Conservation (phyloP, 2,329 filamentous ascomycete genomes). For the Calonectria ilicicola region DNA sequence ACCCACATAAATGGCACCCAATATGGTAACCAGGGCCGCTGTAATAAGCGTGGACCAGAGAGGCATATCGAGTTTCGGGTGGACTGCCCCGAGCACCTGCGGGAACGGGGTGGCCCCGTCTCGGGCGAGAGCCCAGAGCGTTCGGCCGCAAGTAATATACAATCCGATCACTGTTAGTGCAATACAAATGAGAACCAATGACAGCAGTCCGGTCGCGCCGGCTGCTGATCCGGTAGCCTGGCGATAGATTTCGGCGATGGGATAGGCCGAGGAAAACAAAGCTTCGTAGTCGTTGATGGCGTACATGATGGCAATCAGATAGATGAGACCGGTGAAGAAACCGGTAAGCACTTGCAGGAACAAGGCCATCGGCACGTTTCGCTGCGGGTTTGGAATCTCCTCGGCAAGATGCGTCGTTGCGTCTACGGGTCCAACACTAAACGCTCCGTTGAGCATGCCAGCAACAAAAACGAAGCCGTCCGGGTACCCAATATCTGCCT, state of each 20-base stretch:
- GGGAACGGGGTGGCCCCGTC: slow-evolving; percentile 53
- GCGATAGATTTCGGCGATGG: slow-evolving; percentile 74
- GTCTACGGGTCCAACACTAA: slow-evolving; percentile 75
- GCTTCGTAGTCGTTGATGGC: slow-evolving; percentile 68
- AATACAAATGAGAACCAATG: slow-evolving; percentile 54
- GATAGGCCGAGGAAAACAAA: slow-evolving; percentile 63
- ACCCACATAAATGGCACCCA: slow-evolving; percentile 76
- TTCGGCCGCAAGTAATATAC: slow-evolving; percentile 54
- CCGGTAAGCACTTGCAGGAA: slow-evolving; percentile 62
- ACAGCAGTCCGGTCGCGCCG: slow-evolving; percentile 63
- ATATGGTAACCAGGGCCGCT: slow-evolving; percentile 57
- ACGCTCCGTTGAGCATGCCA: slow-evolving; percentile 73
- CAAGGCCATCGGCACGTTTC: slow-evolving; percentile 66
- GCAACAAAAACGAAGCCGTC: slow-evolving; percentile 56
- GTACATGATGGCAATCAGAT: slow-evolving; percentile 68
- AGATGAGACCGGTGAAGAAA: slow-evolving; percentile 64
- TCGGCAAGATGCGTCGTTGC: slow-evolving; percentile 74
- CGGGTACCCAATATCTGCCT: slow-evolving; percentile 53
- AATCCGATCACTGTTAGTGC: slow-evolving; percentile 49
- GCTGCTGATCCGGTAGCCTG: slow-evolving; percentile 65
- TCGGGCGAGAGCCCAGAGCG: slow-evolving; percentile 55
- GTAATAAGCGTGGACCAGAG: slow-evolving; percentile 63
- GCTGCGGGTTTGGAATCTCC: slow-evolving; percentile 66
- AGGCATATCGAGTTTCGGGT: slow-evolving; percentile 48
- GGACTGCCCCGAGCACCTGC: slow-evolving; percentile 43